Conservation (phyloP, 345 rosid genomes). For the Gossypium stocksii region DNA sequence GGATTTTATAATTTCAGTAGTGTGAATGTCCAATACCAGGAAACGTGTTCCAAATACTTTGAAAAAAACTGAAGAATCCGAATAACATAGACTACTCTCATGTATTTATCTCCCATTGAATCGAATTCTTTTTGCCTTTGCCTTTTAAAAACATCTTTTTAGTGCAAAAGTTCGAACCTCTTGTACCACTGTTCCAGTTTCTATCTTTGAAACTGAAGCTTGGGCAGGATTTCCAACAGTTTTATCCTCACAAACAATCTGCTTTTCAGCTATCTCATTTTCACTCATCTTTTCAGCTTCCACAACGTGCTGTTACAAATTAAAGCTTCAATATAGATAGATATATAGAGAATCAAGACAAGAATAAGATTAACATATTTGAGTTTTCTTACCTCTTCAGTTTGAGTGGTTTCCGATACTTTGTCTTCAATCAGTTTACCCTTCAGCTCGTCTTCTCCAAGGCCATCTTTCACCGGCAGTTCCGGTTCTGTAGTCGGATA, state of each 20-base stretch:
- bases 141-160: background rate
- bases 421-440: conserved; percentile 18
- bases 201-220: conserved; percentile 18
- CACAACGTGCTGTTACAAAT: conserved; percentile 14
- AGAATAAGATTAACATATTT: background rate
- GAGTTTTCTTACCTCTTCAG: conserved; percentile 31
- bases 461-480: conserved; percentile 24
- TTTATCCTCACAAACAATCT: conserved; percentile 21
- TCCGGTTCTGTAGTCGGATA: conserved; percentile 13
- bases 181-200: conserved; percentile 13
- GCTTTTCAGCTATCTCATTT: conserved; percentile 20
- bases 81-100: too few relatives aligned
- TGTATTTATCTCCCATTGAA: too few relatives aligned
- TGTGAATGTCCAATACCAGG: background rate
- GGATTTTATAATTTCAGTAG: background rate
- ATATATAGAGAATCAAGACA: background rate
- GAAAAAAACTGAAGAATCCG: background rate
- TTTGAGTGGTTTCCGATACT: conserved; percentile 11
- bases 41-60: too few relatives aligned
- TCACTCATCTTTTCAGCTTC: conserved; percentile 17
- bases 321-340: conserved; percentile 6
- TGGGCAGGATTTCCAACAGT: conserved; percentile 17
- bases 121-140: too few relatives aligned
- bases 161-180: background rate
- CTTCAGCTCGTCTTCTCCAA: conserved; percentile 21